Evolutionary conservation across 169 alveolate species (phyloP), one percentile per base, ranked within the genome.

Genomic region (Eimeria sp.): DNA sequence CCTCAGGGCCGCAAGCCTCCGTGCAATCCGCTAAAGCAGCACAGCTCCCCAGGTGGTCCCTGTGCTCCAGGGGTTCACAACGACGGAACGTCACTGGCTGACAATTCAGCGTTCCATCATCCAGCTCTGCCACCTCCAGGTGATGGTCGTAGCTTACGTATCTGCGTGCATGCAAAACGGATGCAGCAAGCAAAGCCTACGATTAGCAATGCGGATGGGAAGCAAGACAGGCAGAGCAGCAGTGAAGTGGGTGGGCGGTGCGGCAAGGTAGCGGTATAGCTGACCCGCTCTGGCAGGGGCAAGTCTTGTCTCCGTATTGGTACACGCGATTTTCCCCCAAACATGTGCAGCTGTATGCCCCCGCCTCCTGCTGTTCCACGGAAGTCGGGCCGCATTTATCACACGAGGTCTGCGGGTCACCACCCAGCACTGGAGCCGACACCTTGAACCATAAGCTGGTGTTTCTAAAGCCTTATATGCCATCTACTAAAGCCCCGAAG

Each of bases 251-350:
- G 34, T n/a, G 6, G n/a, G 27, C 27, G 70, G n/a, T 3, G 70
- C 5, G 18, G 70, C 70, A 25, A 61, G 40, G 9, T 13, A 67
- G 14, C 51, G 22, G 51, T 30, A 25, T 70, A 51, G 40, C 93
- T 67, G n/a, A 93, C 96, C 93, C 30, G 49, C 84, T 54, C 61
- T 47, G 63, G 89, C 96, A 93, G 78, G 96, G 93, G 27, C 96
- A 93, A 0, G 92, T 93, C 58, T 76, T 76, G 96, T 83, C 93
- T 20, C 80, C 92, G 80, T 47, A 43, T 51, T 82, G 96, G 76
- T 82, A 93, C 11, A 70, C 78, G 20, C 96, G 92, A 30, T 87
- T 63, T n/a, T 73, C 58, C 13, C 96, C 96, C 43, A 82, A 20
- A 89, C 96, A 93, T 47, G 87, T 67, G 93, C 96, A 93, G 3